Conservation (phyloP, 257 asterid species). For the Datura wrightii region DNA sequence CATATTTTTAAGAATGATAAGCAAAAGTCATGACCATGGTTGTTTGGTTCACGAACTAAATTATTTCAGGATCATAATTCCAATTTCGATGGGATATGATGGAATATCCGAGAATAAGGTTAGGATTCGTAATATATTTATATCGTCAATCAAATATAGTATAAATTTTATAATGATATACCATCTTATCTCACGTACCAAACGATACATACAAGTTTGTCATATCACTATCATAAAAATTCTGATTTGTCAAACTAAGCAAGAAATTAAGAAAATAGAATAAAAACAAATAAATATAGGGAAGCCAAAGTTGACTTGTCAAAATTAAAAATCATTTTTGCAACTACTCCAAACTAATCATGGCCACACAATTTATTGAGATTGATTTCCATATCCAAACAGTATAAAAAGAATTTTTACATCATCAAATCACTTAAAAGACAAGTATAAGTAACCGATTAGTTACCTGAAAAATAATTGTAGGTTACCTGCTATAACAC, state of each 20-base stretch:
- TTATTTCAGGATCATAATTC: too few relatives aligned
- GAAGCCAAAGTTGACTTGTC: constrained; percentile 31
- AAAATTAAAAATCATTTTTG: background rate
- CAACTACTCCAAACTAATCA: background rate
- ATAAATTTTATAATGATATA: too few relatives aligned
- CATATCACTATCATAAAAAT: background rate
- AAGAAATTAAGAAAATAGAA: constrained; percentile 24
- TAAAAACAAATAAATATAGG: background rate
- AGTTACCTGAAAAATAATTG: background rate
- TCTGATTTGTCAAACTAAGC: background rate
- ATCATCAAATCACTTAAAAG: background rate
- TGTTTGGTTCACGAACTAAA: too few relatives aligned
- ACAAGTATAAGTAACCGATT: background rate
- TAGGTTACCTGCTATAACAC: background rate
- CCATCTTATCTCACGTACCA: too few relatives aligned
- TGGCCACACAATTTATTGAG: constrained; percentile 27
- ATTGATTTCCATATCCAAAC: background rate
- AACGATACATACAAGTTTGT: too few relatives aligned
- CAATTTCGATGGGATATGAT: too few relatives aligned
- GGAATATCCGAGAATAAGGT: too few relatives aligned
- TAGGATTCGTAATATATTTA: too few relatives aligned
- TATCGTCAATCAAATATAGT: too few relatives aligned
- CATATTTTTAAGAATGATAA: background rate
- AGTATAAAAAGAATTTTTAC: background rate
- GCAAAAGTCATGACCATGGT: background rate